phyloP scores from a whole-genome alignment of 108 stramenopile species.

The Bacterosira constricta region DNA sequence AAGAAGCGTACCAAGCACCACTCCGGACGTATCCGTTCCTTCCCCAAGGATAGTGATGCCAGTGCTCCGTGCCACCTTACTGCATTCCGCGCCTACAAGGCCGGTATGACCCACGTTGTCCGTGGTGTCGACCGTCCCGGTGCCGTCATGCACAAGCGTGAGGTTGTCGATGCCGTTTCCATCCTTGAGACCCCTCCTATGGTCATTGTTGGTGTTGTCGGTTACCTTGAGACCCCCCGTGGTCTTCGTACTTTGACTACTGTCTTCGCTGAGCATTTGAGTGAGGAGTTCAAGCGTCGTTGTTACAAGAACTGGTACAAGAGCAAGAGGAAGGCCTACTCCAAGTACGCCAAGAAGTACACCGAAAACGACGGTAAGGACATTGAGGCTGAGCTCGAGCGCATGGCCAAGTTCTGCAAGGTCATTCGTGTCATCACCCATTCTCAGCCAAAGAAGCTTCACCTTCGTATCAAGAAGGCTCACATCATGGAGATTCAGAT shows the following conservation, averaged over 20 bases:
- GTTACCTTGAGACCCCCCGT: conserved; percentile 98
- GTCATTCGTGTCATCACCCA: conserved; percentile 99
- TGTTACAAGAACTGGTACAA: conserved; percentile 99
- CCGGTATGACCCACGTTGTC: conserved; percentile 99
- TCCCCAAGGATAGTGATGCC: conserved; percentile 93
- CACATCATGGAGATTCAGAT: conserved; percentile 99
- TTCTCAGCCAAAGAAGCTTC: conserved; percentile 97
- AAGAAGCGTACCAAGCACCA: conserved; percentile 99
- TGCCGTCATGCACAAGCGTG: conserved; percentile 99
- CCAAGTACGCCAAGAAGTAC: conserved; percentile 99
- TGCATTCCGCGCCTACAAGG: conserved; percentile 99
- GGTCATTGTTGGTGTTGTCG: conserved; percentile 98
- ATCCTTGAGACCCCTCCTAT: conserved; percentile 99
- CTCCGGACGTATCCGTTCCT: conserved; percentile 94
- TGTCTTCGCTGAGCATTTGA: conserved; percentile 98
- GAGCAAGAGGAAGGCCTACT: conserved; percentile 99
- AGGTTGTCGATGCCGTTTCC: conserved; percentile 99
- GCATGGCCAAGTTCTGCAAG: conserved; percentile 98
- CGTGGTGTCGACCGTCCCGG: conserved; percentile 99
- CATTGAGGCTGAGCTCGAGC: conserved; percentile 95
- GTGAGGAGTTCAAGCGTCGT: conserved; percentile 99
- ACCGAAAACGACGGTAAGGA: conserved; percentile 88
- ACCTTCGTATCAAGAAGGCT: conserved; percentile 98
- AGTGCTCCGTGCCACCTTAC: conserved; percentile 93
- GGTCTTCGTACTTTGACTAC: conserved; percentile 98